phyloP scores from a whole-genome alignment of 75 land plant genomes.

The Isoetes taiwanensis region DNA sequence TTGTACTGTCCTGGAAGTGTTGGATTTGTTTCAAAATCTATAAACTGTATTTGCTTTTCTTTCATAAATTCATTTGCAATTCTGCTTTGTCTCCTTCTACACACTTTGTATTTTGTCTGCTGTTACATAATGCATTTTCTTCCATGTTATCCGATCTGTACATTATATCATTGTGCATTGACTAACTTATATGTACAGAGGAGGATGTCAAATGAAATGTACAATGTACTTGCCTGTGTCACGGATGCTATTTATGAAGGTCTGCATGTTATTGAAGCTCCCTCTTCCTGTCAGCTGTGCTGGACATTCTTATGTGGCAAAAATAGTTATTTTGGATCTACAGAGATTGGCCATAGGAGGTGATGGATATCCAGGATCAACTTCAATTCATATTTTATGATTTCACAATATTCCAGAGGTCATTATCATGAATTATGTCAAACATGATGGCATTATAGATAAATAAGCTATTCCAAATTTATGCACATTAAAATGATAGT shows the following conservation, averaged over 20 bases:
- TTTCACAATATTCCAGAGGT: not conserved
- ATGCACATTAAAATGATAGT: slow-evolving; percentile 1
- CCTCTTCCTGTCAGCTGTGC: no score
- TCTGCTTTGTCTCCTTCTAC: not conserved
- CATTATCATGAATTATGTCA: not conserved
- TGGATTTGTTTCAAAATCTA: slow-evolving; percentile 4
- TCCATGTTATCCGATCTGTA: not conserved
- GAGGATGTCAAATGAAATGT: slow-evolving; percentile 3
- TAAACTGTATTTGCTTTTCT: not conserved
- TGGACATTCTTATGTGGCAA: no score
- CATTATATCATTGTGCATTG: not conserved
- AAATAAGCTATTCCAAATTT: no score
- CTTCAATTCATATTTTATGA: not conserved
- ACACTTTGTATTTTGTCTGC: not conserved
- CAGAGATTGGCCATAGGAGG: slow-evolving; percentile 1
- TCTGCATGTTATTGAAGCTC: no score
- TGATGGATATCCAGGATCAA: slow-evolving; percentile 4
- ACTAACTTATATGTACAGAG: not conserved
- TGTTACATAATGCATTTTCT: not conserved
- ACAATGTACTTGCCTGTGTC: slow-evolving; percentile 1
- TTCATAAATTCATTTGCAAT: not conserved
- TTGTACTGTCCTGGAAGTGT: not conserved
- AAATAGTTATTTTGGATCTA: no score
- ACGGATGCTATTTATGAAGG: slow-evolving; percentile 5
- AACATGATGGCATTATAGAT: no score